Evolutionary conservation across 192 early-diverging fungal species (phyloP).

Genomic region (Dispira simplex): DNA sequence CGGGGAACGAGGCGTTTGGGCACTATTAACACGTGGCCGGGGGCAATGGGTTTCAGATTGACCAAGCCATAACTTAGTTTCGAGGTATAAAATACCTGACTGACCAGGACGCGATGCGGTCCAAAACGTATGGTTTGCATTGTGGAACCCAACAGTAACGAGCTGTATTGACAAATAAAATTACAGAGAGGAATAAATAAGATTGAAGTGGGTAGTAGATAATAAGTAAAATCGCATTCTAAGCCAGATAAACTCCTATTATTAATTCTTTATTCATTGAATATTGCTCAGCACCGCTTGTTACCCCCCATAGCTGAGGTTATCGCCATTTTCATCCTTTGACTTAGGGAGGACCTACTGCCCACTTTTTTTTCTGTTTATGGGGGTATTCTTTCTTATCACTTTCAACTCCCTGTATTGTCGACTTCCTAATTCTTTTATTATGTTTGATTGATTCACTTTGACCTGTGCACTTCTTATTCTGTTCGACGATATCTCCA

Average conservation of each 20-base stretch:
- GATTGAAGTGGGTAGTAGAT: background rate
- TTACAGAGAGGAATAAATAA: background rate
- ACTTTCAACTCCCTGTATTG: too few relatives aligned
- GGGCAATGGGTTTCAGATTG: slow-evolving; percentile 82
- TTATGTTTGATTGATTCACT: too few relatives aligned
- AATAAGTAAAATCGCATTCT: background rate
- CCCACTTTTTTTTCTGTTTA: too few relatives aligned
- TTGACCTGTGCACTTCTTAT: too few relatives aligned
- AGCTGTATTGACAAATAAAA: background rate
- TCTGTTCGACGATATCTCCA: too few relatives aligned
- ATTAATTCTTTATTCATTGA: background rate
- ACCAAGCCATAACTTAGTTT: slow-evolving; percentile 64
- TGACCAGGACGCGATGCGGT: slow-evolving; percentile 43
- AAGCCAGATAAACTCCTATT: background rate
- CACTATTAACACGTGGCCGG: slow-evolving; percentile 68
- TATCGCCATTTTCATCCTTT: too few relatives aligned
- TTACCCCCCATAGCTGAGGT: background rate
- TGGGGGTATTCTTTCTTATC: too few relatives aligned
- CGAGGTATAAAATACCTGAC: slow-evolving; percentile 62
- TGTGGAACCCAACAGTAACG: background rate
- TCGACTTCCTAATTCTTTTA: too few relatives aligned
- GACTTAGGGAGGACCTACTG: too few relatives aligned
- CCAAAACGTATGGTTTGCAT: slow-evolving; percentile 39
- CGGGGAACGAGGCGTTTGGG: slow-evolving; percentile 49
- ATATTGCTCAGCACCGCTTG: background rate